Base-by-base conservation (phyloP, 495 filamentous ascomycete genomes). In the Antarctomyces pellizariae region DNA sequence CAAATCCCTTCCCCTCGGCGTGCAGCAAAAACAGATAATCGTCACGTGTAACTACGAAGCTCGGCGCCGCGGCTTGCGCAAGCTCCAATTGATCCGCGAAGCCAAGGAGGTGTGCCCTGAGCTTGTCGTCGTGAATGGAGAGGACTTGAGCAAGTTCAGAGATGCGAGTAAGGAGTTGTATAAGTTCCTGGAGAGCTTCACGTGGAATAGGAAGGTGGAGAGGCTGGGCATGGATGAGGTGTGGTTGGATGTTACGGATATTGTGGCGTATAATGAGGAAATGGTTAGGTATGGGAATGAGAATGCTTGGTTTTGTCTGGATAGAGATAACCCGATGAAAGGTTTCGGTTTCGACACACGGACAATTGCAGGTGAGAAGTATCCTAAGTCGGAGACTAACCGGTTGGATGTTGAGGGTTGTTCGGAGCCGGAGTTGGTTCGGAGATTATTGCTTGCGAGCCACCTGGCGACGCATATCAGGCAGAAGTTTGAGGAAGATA, bases 21-120 rank as follows among this genome's bases (percentile, higher is more conserved):
- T 64, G 30, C 52, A 56, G 42, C 59, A 67, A 43, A 92, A 92
- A 50, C 72, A 77, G 39, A 90, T 92, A 23, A 64, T 92, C 14
- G 83, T 82, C 22, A 95, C 84, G 3, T 91, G 80, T 58, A 92
- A 95, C 49, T 92, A 92, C 44, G 77, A 74, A 41, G 84, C 84
- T 4, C 64, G 84, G 4, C 42, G 45, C 11, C 54, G 67, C 18
- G 84, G 84, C 14, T 56, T 92, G 20, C 59, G 59, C 48, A 92
- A 95, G 52, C 56, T 93, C 16, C 75, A 82, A 49, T 55, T 76
- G 19, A 73, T 92, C 47, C 57, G 50, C 25, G 77, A 91, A 36
- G 84, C 83, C 2, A 75, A 67, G 45, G 65, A 65, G 37, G 51
- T 69, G 30, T 86, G 78, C 39, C 80, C 83, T 0, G 77, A 89